These are phyloP conservation scores for Betula pendula DNA, from an alignment of 306 rosid genomes.

Conservation along the genomic window DNA sequence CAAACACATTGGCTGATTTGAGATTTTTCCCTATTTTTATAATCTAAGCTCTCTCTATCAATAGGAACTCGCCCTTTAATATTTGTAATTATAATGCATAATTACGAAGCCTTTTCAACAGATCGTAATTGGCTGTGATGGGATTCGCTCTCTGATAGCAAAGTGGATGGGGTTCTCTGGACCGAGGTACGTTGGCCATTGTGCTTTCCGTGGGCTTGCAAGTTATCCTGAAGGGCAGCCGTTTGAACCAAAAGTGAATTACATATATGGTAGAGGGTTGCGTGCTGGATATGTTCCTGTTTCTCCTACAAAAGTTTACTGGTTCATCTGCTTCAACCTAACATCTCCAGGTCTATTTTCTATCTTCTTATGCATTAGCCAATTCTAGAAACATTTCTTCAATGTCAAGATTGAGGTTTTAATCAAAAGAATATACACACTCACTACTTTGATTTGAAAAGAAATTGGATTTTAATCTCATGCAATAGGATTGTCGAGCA, in stretches of 20 bases:
- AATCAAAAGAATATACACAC: not conserved
- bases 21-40: not conserved
- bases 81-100: not conserved
- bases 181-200: conserved; percentile 66
- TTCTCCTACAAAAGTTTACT: conserved; percentile 84
- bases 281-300: conserved; percentile 86
- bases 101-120: conserved; percentile 19
- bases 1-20: no score
- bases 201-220: conserved; percentile 81
- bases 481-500: no score
- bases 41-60: not conserved
- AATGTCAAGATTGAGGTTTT: not conserved
- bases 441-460: not conserved
- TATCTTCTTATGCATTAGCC: not conserved
- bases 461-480: not conserved
- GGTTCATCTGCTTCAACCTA: conserved; percentile 88
- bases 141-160: conserved; percentile 80
- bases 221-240: conserved; percentile 67
- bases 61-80: not conserved
- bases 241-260: conserved; percentile 55
- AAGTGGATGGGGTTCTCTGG: conserved; percentile 87
- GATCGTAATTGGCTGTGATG: conserved; percentile 92
- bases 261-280: conserved; percentile 73
- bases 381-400: not conserved
- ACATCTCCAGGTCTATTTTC: conserved; percentile 61